phyloP scores from a whole-genome alignment of 805 yeast species.

The Saccharomycopsis fermentans region DNA sequence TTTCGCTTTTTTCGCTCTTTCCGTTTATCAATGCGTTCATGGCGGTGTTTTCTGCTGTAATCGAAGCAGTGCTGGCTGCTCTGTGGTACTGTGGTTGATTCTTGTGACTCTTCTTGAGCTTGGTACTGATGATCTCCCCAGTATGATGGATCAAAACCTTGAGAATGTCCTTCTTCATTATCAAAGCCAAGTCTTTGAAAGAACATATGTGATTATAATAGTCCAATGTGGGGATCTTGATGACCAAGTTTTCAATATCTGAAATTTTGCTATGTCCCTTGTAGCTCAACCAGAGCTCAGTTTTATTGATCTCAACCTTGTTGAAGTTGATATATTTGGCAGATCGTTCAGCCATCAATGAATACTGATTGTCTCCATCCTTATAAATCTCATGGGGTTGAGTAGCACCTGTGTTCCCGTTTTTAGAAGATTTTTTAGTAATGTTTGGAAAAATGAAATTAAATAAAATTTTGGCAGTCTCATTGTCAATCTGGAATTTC shows the following conservation, averaged over 20 bases:
- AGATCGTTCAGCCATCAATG: conserved; percentile 64
- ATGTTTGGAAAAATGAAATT: conserved; percentile 35
- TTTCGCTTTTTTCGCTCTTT: neutral
- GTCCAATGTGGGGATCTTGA: conserved; percentile 40
- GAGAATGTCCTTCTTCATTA: conserved; percentile 45
- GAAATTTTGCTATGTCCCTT: conserved; percentile 45
- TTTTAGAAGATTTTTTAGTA: neutral
- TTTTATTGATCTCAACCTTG: conserved; percentile 37
- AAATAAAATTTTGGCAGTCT: conserved; percentile 40
- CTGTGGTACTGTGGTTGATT: neutral
- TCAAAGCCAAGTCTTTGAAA: conserved; percentile 41
- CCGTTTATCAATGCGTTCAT: neutral
- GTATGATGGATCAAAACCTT: conserved; percentile 46
- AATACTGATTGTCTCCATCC: conserved; percentile 4
- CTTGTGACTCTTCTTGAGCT: conserved; percentile 34
- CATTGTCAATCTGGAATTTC: conserved; percentile 46
- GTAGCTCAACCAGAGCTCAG: conserved; percentile 54
- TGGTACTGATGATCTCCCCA: conserved; percentile 53
- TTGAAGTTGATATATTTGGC: conserved; percentile 56
- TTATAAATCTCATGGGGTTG: neutral
- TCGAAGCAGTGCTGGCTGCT: neutral
- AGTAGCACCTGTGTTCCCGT: neutral
- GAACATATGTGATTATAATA: conserved; percentile 48
- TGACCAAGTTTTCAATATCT: conserved; percentile 45
- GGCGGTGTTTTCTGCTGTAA: neutral